Evolutionary conservation across 2,329 filamentous ascomycete species (phyloP).

Genomic region (Cryphonectria carpinicola): DNA sequence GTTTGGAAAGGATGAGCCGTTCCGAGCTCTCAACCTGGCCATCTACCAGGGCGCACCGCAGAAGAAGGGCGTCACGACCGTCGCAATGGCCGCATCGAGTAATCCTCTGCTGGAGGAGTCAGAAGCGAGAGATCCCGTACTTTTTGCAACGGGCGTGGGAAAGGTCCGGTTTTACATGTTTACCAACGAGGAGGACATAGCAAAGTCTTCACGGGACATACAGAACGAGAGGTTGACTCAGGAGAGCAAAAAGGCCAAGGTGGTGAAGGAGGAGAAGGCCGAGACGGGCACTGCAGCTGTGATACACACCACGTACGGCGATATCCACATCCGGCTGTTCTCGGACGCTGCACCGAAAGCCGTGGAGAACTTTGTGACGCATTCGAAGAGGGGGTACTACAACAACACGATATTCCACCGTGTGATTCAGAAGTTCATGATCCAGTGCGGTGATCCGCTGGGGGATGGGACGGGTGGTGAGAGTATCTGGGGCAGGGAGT

Average conservation of each 20-base stretch:
- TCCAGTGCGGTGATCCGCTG: constrained; percentile 81
- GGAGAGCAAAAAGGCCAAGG: constrained; percentile 59
- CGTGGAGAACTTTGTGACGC: constrained; percentile 96
- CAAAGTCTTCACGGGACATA: constrained; percentile 83
- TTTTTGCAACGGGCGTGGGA: constrained; percentile 80
- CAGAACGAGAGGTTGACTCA: constrained; percentile 91
- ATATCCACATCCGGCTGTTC: constrained; percentile 92
- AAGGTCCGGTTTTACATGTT: constrained; percentile 98
- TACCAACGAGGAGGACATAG: constrained; percentile 83
- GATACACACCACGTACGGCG: constrained; percentile 90
- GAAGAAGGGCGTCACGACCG: constrained; percentile 89
- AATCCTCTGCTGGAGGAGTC: constrained; percentile 94
- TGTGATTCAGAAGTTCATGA: constrained; percentile 98
- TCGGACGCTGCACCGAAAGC: constrained; percentile 91
- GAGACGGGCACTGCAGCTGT: constrained; percentile 80
- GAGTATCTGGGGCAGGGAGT: constrained; percentile 90
- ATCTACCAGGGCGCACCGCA: constrained; percentile 95
- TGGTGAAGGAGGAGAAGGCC: constrained; percentile 61
- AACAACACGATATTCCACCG: constrained; percentile 98
- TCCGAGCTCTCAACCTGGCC: constrained; percentile 80
- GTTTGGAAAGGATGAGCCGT: constrained; percentile 87
- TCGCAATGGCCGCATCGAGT: constrained; percentile 94
- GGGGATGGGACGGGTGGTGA: constrained; percentile 90
- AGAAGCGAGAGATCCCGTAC: constrained; percentile 85
- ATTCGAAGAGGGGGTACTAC: constrained; percentile 89